A percentile compares a stretch with the other conserved stretches of the same genome.
These are phyloP conservation scores for Yarrowia sp. DNA, from an alignment of 805 yeast genomes.

Conservation along the genomic window DNA sequence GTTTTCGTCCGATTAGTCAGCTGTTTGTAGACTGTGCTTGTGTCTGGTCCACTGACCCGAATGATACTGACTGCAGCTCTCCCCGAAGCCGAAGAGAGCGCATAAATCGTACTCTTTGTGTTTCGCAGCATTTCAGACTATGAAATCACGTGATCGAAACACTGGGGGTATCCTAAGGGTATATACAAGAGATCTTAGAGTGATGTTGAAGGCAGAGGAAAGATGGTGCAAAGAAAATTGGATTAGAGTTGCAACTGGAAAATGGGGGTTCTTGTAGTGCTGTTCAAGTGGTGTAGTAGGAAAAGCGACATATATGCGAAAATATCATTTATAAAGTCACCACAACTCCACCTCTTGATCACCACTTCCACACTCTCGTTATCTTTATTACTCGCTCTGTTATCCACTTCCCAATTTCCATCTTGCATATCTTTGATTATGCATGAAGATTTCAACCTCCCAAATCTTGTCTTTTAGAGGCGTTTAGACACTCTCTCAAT, in stretches of 20 bases:
- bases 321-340: too few relatives aligned
- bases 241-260: neutral
- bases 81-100: constrained; percentile 83
- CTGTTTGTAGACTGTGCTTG: constrained; percentile 50
- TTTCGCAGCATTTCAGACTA: neutral
- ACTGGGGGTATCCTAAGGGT: neutral
- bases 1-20: constrained; percentile 53
- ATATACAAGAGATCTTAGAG: neutral
- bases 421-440: neutral
- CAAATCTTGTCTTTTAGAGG: neutral
- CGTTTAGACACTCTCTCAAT: neutral
- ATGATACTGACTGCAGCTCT: constrained; percentile 87
- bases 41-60: constrained; percentile 77
- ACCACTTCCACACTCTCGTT: too few relatives aligned
- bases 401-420: too few relatives aligned
- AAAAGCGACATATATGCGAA: too few relatives aligned
- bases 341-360: too few relatives aligned
- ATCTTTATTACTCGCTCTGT: too few relatives aligned
- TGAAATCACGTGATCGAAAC: neutral
- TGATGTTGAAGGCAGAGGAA: neutral
- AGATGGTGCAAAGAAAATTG: neutral
- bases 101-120: constrained; percentile 69
- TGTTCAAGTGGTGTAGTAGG: too few relatives aligned
- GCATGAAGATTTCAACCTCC: constrained; percentile 16
- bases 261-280: too few relatives aligned